phyloP scores from a whole-genome alignment of 306 rosid species.

The Begonia loranthoides region DNA sequence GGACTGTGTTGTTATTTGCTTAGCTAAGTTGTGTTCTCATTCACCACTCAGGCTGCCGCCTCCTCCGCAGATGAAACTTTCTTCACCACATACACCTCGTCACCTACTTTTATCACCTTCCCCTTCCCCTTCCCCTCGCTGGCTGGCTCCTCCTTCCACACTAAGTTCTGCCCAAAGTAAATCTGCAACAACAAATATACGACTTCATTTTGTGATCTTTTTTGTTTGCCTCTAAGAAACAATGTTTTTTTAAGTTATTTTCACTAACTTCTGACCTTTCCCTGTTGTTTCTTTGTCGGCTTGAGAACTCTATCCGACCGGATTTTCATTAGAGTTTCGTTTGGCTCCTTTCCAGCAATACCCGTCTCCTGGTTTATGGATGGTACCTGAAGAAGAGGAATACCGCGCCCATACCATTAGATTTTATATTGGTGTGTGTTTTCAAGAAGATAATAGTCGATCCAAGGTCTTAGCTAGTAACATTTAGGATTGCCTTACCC shows the following conservation, averaged over 20 bases:
- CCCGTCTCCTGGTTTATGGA: conserved; percentile 60
- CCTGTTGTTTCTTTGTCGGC: conserved; percentile 43
- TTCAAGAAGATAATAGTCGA: neutral
- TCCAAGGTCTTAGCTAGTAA: conserved; percentile 8
- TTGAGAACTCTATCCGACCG: conserved; percentile 58
- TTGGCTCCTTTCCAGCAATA: conserved; percentile 45
- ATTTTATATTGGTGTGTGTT: no score
- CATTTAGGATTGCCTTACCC: no score
- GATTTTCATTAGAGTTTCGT: conserved; percentile 31
- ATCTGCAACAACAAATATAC: conserved; percentile 29
- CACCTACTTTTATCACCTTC: conserved; percentile 37
- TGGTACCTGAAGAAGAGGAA: conserved; percentile 46
- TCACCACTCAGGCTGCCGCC: conserved; percentile 73
- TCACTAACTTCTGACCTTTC: conserved; percentile 35
- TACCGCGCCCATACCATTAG: neutral
- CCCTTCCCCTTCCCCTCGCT: conserved; percentile 32
- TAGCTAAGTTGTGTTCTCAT: no score
- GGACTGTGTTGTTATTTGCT: no score
- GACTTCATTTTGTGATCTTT: conserved; percentile 5
- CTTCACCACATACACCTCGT: conserved; percentile 35
- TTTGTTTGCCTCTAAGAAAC: conserved; percentile 4
- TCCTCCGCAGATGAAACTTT: conserved; percentile 43
- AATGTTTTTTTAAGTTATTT: neutral
- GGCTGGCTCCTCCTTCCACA: conserved; percentile 33
- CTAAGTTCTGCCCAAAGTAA: conserved; percentile 75